Conservation (phyloP, 768 basidiomycete genomes). For the Albatrellus ellisii region DNA sequence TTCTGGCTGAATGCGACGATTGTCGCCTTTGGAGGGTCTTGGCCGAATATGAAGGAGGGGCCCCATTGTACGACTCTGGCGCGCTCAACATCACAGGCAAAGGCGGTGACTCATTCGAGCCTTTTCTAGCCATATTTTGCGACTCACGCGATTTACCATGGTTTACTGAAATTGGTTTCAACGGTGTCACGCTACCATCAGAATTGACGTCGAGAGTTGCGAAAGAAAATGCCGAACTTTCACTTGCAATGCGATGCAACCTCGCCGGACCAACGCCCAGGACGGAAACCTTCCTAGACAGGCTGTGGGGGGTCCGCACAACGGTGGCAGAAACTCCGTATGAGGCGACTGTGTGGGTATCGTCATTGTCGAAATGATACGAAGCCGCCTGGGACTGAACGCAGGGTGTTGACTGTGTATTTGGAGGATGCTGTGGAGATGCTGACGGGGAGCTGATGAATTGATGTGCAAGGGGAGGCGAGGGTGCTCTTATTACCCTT, state of each 20-base stretch:
- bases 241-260: conserved; percentile 15
- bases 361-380: background rate
- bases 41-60: background rate
- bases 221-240: background rate
- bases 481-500: too few relatives aligned
- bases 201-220: too few relatives aligned
- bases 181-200: too few relatives aligned
- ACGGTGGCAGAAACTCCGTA: conserved; percentile 1
- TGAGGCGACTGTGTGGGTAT: conserved; percentile 7
- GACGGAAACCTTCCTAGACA: conserved; percentile 17
- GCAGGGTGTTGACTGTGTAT: conserved; percentile 1
- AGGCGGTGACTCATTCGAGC: background rate
- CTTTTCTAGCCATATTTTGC: too few relatives aligned
- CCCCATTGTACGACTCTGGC: conserved; percentile 1
- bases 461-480: background rate
- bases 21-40: conserved; percentile 15
- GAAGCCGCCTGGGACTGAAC: background rate
- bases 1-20: conserved; percentile 29
- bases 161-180: too few relatives aligned
- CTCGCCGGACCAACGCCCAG: conserved; percentile 23
- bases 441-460: background rate
- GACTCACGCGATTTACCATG: too few relatives aligned
- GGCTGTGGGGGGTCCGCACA: conserved; percentile 6
- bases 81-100: background rate
- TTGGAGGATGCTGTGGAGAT: too few relatives aligned